phyloP scores from a whole-genome alignment of 768 basidiomycete species.

The Cubamyces lactineus region DNA sequence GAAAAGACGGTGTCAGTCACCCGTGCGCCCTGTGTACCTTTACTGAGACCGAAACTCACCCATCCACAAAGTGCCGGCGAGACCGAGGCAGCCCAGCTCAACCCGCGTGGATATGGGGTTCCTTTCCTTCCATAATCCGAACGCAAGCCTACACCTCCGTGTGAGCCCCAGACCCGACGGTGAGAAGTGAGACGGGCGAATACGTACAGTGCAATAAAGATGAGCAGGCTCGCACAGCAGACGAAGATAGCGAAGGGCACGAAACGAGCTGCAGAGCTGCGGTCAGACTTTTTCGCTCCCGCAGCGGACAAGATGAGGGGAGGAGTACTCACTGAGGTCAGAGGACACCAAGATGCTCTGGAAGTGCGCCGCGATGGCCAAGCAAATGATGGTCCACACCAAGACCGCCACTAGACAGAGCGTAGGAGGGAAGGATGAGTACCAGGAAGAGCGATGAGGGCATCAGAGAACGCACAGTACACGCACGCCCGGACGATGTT shows the following conservation, averaged over 20 bases:
- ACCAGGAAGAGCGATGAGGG: not conserved
- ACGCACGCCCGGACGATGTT: constrained; percentile 67
- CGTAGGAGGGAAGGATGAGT: constrained; percentile 10
- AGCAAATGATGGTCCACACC: constrained; percentile 75
- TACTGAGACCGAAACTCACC: constrained; percentile 46
- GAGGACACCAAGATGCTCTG: constrained; percentile 70
- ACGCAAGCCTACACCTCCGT: constrained; percentile 53
- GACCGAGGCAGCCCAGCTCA: constrained; percentile 71
- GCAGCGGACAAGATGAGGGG: not conserved
- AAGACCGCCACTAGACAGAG: constrained; percentile 57
- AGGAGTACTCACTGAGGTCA: constrained; percentile 70
- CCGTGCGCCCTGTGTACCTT: not conserved
- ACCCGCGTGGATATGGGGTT: constrained; percentile 82
- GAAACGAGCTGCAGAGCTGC: constrained; percentile 65
- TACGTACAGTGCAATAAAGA: constrained; percentile 68
- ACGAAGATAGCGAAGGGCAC: constrained; percentile 87
- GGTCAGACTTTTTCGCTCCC: constrained; percentile 3
- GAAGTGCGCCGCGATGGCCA: constrained; percentile 81
- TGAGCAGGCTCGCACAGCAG: constrained; percentile 67
- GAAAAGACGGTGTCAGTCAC: not conserved
- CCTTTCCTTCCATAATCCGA: constrained; percentile 62
- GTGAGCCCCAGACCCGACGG: constrained; percentile 14
- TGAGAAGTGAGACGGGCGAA: not conserved
- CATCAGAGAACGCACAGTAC: constrained; percentile 54
- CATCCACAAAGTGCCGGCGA: constrained; percentile 79